phyloP scores from a whole-genome alignment of 768 basidiomycete species.

The Mycena kentingensis region DNA sequence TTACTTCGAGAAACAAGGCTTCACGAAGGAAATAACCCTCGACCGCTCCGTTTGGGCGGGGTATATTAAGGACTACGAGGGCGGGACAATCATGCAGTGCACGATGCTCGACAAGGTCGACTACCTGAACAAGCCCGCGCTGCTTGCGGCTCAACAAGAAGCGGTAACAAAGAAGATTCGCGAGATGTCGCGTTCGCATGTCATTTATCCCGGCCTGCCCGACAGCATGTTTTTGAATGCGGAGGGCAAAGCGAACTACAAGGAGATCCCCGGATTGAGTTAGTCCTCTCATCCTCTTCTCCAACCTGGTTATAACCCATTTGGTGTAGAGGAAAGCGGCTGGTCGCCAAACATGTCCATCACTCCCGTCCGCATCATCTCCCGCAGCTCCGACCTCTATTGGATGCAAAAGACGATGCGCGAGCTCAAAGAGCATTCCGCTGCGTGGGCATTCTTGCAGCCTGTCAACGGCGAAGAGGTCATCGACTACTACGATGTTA shows the following conservation, averaged over 20 bases:
- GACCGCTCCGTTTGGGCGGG: conserved; percentile 93
- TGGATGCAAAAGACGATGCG: conserved; percentile 77
- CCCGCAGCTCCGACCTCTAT: conserved; percentile 56
- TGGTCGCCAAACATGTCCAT: conserved; percentile 87
- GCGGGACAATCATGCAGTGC: conserved; percentile 99
- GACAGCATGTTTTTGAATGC: conserved; percentile 71
- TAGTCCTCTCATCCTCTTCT: conserved; percentile 30
- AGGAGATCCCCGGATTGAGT: conserved; percentile 88
- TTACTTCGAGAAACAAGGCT: conserved; percentile 99
- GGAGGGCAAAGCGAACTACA: conserved; percentile 60
- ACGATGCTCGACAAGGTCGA: conserved; percentile 91
- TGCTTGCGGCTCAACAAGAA: conserved; percentile 81
- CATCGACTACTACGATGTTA: conserved; percentile 85
- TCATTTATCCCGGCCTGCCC: conserved; percentile 78
- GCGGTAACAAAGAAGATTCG: conserved; percentile 89
- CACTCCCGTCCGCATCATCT: conserved; percentile 44
- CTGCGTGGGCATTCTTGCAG: conserved; percentile 83
- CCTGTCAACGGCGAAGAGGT: conserved; percentile 84
- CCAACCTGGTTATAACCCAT: conserved; percentile 2
- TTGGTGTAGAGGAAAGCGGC: conserved; percentile 75
- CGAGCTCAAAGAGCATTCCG: conserved; percentile 75
- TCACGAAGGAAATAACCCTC: conserved; percentile 96
- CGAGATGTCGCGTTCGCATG: conserved; percentile 81
- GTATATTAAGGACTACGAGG: conserved; percentile 99
- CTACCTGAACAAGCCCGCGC: conserved; percentile 79